Evolutionary conservation across 768 basidiomycete genomes (phyloP), one percentile per base, ranked within the genome.

Genomic region (Suillus sp.): DNA sequence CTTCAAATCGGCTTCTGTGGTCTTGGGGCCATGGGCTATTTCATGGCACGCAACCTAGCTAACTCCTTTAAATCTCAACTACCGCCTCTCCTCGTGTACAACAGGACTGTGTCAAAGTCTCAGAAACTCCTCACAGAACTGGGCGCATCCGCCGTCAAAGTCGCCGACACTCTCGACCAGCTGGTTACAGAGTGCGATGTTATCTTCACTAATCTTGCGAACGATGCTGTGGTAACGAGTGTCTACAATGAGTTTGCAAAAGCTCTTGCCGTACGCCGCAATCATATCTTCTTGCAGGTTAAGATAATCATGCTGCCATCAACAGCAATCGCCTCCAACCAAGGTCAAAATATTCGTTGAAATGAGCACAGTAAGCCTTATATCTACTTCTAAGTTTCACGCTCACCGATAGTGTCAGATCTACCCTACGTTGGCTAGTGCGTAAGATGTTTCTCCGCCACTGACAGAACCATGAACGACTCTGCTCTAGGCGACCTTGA

Each of bases 31-130:
- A 91, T 93, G 85, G 92, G 91, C 13, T 84, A 80, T 68, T 74
- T 79, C 20, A 95, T 95, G 90, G 90, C 90, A 6, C 81, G 82
- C 42, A 96, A 96, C 74, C 81, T 96, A 42, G 91, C 91, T 42
- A 84, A 76, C 47, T 78, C 82, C 66, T 80, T 77, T 51, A 74
- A 76, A 32, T 67, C 76, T 6, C 77, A 81, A 53, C 68, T 79
- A 38, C 78, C 80, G 0, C 86, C 92, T 4, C 71, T 95, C 58
- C 73, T 89, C 45, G 81, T 96, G 9, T 94, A 85, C 81, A 96
- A 95, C 71, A 85, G 94, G 20, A 83, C 86, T 7, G 61, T 72
- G 6, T 78, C 82, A 38, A 93, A 91, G 73, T 74, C 84, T 18
- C 83, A 89, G 60, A 79, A 81, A n/a, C 82, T 91, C 1, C 72